A percentile compares a stretch with the other conserved stretches of the same genome.
Conservation (phyloP, 306 rosid genomes). For the Fagus sylvatica region DNA sequence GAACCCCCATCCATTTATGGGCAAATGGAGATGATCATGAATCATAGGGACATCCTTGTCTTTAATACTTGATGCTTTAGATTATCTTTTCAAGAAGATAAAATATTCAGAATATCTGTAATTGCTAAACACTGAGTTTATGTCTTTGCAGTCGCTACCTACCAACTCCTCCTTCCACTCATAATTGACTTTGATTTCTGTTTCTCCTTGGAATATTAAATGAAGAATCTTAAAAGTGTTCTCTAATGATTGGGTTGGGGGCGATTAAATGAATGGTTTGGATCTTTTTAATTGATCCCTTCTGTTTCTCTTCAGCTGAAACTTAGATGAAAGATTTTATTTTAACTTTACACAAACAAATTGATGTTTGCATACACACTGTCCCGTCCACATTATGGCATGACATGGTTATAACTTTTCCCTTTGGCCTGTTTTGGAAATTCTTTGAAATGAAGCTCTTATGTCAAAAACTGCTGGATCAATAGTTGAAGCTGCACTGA, state of each 20-base stretch:
- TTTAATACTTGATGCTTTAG: neutral
- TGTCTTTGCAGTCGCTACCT: neutral
- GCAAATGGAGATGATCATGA: too few species aligned
- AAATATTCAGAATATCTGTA: neutral
- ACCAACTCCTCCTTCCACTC: neutral
- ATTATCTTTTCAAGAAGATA: neutral
- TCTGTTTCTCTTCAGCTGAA: slow-evolving; percentile 14
- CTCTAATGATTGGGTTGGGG: slow-evolving; percentile 8
- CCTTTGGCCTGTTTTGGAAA: slow-evolving; percentile 34
- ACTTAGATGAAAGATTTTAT: slow-evolving; percentile 20
- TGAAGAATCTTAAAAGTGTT: slow-evolving; percentile 13
- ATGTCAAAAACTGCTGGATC: slow-evolving; percentile 96
- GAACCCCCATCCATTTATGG: too few species aligned
- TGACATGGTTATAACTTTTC: slow-evolving; percentile 23
- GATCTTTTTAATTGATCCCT: slow-evolving; percentile 13
- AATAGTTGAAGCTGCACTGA: slow-evolving; percentile 84
- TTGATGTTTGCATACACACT: slow-evolving; percentile 16
- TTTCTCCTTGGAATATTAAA: neutral
- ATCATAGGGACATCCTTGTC: neutral
- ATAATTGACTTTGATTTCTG: neutral
- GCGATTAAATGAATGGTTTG: neutral
- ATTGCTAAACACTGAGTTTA: neutral
- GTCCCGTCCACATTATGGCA: slow-evolving; percentile 5
- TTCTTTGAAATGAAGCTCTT: slow-evolving; percentile 63
- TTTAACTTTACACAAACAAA: neutral